Conservation (phyloP, 2,329 filamentous ascomycete genomes). For the Intubia oerlemansii region DNA sequence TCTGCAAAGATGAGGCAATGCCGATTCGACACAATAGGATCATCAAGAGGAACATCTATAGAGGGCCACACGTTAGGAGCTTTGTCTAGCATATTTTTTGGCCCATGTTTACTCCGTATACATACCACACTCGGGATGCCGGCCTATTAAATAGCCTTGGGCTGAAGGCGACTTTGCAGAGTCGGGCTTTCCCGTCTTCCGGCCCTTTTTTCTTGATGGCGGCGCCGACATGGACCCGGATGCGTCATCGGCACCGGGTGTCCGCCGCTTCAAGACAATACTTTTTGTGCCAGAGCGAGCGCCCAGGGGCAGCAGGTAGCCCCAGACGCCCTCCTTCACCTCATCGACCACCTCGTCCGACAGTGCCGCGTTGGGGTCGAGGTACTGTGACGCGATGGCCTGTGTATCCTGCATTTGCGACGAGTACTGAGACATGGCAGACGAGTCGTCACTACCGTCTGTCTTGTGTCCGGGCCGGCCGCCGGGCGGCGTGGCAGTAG, state of each 20-base stretch:
- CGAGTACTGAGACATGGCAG: no score
- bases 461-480: conserved; percentile 36
- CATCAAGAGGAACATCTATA: conserved; percentile 51
- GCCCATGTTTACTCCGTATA: conserved; percentile 8
- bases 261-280: conserved; percentile 51
- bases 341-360: conserved; percentile 75
- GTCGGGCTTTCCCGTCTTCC: conserved; percentile 30
- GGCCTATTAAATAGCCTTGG: conserved; percentile 72
- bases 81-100: no score
- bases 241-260: conserved; percentile 38
- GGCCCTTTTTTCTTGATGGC: conserved; percentile 17
- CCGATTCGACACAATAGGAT: conserved; percentile 70
- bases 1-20: conserved; percentile 32
- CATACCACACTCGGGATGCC: conserved; percentile 85
- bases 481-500: conserved; percentile 48
- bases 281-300: conserved; percentile 43
- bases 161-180: conserved; percentile 35
- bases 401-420: conserved; percentile 51
- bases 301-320: conserved; percentile 73
- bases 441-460: no score
- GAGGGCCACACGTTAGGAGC: no score
- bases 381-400: conserved; percentile 53
- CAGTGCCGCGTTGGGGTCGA: conserved; percentile 48
- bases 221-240: no score
- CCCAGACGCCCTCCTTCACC: conserved; percentile 74